Base-by-base conservation (phyloP, 2,329 filamentous ascomycete species). In the Aspergillus melleus region DNA sequence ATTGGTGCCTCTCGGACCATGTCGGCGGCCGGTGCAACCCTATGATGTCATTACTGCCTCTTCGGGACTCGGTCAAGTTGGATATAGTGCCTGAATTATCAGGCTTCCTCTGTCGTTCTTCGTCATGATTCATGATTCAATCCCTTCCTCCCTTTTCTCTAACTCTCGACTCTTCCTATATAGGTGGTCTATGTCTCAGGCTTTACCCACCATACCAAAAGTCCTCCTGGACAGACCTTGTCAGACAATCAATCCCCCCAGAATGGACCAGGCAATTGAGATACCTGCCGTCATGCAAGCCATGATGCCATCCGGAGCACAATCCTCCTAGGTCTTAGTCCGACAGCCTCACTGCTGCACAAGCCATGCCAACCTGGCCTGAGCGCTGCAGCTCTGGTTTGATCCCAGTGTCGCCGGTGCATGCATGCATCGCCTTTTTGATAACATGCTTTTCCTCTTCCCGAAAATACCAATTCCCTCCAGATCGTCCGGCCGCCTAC, bases 1-100 rank as follows among this genome's bases (percentile, higher is more conserved):
- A 62, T 57, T 54, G 52, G 39, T 30, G 16, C 11, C 20, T 11
- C 14, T 58, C 58, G 61, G 61, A 58, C 57, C 47, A 22, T 46
- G 54, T 59, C 57, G 61, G 59, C 54, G 52, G 8, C 30, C n/a
- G 50, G 49, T 69, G 66, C 63, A 69, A 69, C 69, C 55, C 51
- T 62, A 71, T 74, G 71, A 72, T 70, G 71, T 65, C 42, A 55
- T 60, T 55, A 59, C 61, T 47, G 22, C 44, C 44, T 19, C 44
- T 47, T 47, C 10, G 44, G 44, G 44, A 16, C 16, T 19, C 19
- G 20, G 19, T 47, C 44, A 22, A 4, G 44, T 42, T 9, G 36
- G 16, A 8, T 0, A 24, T 24, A 19, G 4, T 19, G 20, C 44
- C 19, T 47, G 36, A 42, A 42, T 42, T 42, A 42, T 42, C 4